Conservation (phyloP, 1,284 basidiomycete genomes). For the Tilletia caries region DNA sequence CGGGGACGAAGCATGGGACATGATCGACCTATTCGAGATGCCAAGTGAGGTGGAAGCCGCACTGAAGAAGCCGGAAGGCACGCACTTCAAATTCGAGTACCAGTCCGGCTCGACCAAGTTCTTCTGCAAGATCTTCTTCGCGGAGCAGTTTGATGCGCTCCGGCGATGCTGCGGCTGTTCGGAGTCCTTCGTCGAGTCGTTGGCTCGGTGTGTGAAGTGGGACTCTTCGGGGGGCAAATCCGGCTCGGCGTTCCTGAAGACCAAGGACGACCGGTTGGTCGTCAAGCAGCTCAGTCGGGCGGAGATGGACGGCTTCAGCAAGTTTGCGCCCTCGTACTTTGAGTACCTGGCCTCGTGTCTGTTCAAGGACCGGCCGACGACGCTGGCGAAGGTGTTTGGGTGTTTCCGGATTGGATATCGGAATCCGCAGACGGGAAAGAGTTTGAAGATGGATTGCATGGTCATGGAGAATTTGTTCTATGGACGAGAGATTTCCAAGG, state of each 20-base stretch:
- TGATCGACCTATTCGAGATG: slow-evolving; percentile 24
- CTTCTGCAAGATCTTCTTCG: slow-evolving; percentile 86
- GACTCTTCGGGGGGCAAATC: slow-evolving; percentile 93
- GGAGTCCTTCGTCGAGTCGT: slow-evolving; percentile 84
- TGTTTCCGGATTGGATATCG: slow-evolving; percentile 93
- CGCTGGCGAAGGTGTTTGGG: slow-evolving; percentile 94
- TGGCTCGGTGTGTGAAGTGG: slow-evolving; percentile 93
- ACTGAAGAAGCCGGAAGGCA: slow-evolving; percentile 41
- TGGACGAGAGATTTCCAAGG: slow-evolving; percentile 76
- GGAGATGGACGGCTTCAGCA: slow-evolving; percentile 91
- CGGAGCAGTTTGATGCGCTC: slow-evolving; percentile 93
- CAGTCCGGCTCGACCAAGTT: slow-evolving; percentile 76
- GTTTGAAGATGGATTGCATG: slow-evolving; percentile 86
- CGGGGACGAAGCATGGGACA: slow-evolving; percentile 27
- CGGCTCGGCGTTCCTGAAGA: slow-evolving; percentile 89
- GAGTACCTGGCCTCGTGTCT: slow-evolving; percentile 75
- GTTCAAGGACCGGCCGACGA: slow-evolving; percentile 72
- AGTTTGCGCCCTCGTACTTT: slow-evolving; percentile 95
- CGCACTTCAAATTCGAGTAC: slow-evolving; percentile 52
- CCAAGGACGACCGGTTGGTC: slow-evolving; percentile 89
- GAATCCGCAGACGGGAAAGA: slow-evolving; percentile 72
- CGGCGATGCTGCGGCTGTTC: slow-evolving; percentile 89
- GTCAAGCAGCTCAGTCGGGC: slow-evolving; percentile 90
- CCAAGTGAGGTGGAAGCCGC: slow-evolving; percentile 31
- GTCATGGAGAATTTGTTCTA: slow-evolving; percentile 98